Conservation (phyloP, 2,329 filamentous ascomycete genomes). For the Alternaria solani region DNA sequence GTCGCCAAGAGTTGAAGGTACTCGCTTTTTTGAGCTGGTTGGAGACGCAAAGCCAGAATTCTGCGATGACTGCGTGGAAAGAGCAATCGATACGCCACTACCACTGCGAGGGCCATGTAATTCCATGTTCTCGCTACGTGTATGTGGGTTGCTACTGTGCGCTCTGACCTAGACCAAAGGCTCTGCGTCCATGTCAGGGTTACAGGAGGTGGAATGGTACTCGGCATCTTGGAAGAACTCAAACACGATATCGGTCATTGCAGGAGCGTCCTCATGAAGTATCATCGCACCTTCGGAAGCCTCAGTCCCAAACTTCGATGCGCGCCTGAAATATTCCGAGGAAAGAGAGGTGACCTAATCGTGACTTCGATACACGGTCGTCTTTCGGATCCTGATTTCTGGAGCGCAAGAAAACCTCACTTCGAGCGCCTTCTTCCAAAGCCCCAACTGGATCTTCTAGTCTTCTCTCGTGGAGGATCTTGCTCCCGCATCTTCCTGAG, state of each 20-base stretch:
- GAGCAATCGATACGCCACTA: neutral
- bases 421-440: neutral
- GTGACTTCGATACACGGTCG: neutral
- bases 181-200: neutral
- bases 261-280: neutral
- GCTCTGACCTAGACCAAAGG: neutral
- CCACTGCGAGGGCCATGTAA: neutral
- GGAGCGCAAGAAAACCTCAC: neutral
- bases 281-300: neutral
- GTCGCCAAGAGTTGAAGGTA: neutral
- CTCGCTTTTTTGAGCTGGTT: neutral
- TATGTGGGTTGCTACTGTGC: neutral
- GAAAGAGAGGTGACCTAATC: neutral
- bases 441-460: neutral
- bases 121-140: fast-evolving
- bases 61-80: neutral
- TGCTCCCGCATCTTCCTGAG: neutral
- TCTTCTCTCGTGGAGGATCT: neutral
- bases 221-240: neutral
- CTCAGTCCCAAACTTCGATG: neutral
- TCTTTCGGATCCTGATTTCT: neutral
- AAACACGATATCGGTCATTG: neutral
- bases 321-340: neutral
- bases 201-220: neutral
- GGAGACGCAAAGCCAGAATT: neutral